phyloP scores from a whole-genome alignment of 306 rosid species.

The Acacia crassicarpa region DNA sequence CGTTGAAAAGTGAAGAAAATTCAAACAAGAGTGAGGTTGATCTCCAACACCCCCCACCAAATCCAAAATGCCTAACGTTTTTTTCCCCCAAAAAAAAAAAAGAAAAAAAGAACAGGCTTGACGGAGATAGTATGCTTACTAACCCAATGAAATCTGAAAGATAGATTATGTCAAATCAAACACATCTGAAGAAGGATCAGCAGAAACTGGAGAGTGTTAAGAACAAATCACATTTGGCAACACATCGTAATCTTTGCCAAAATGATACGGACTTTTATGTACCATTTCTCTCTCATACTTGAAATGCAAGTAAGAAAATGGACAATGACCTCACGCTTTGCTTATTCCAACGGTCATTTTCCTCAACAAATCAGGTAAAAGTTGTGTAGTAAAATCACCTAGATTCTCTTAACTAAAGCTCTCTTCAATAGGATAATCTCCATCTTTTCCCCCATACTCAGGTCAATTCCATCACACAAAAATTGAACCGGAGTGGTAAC shows the following conservation, averaged over 20 bases:
- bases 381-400: neutral
- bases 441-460: neutral
- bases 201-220: neutral
- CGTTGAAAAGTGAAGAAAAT: neutral
- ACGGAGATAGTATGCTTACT: neutral
- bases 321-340: neutral
- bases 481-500: neutral
- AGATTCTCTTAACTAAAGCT: neutral
- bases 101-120: neutral
- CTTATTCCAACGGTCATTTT: neutral
- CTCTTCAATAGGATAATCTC: neutral
- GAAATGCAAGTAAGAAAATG: neutral
- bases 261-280: neutral
- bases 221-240: neutral
- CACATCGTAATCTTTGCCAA: slow-evolving; percentile 4
- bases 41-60: neutral
- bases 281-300: neutral
- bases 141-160: neutral
- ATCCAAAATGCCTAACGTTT: neutral
- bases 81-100: too few relatives aligned
- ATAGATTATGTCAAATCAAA: neutral
- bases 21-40: neutral
- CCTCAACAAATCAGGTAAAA: neutral
- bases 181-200: neutral
- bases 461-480: neutral